phyloP scores from a whole-genome alignment of 2,329 filamentous ascomycete species.

The Gremmenia infestans region DNA sequence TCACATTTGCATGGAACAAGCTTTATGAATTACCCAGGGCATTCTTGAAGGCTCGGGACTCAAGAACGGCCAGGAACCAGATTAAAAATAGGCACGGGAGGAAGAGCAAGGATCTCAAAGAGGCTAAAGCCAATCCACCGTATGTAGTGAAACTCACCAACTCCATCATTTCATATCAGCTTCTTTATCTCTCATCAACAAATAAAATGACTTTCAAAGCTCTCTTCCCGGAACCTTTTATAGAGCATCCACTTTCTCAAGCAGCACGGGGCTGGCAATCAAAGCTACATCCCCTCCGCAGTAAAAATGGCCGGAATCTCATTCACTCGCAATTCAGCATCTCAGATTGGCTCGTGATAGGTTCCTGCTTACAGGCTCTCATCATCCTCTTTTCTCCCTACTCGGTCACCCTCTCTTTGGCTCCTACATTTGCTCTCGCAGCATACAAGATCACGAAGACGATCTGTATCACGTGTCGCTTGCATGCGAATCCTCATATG shows the following conservation, averaged over 20 bases:
- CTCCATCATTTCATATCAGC: no score
- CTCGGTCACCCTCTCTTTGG: not conserved
- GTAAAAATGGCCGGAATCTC: slow-evolving; percentile 6
- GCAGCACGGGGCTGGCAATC: slow-evolving; percentile 6
- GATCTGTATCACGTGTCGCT: slow-evolving; percentile 1
- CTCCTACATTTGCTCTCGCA: slow-evolving; percentile 8
- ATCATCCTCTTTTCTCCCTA: slow-evolving; percentile 4
- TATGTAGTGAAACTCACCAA: no score
- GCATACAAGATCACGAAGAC: slow-evolving; percentile 5
- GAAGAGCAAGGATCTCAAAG: no score
- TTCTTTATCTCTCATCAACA: no score
- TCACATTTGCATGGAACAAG: no score
- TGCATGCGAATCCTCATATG: slow-evolving; percentile 12
- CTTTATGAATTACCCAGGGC: no score
- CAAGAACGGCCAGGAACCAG: no score
- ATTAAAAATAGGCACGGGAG: no score
- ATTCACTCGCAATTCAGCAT: slow-evolving; percentile 9
- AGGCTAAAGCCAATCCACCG: no score
- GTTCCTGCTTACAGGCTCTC: slow-evolving; percentile 6
- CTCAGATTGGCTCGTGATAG: slow-evolving; percentile 12
- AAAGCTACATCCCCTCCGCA: slow-evolving; percentile 3
- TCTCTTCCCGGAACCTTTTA: not conserved
- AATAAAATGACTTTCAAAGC: not conserved
- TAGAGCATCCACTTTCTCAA: slow-evolving; percentile 4
- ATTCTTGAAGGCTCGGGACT: no score